phyloP scores from a whole-genome alignment of 352 stramenopile species.

The Phytophthora chlamydospora region DNA sequence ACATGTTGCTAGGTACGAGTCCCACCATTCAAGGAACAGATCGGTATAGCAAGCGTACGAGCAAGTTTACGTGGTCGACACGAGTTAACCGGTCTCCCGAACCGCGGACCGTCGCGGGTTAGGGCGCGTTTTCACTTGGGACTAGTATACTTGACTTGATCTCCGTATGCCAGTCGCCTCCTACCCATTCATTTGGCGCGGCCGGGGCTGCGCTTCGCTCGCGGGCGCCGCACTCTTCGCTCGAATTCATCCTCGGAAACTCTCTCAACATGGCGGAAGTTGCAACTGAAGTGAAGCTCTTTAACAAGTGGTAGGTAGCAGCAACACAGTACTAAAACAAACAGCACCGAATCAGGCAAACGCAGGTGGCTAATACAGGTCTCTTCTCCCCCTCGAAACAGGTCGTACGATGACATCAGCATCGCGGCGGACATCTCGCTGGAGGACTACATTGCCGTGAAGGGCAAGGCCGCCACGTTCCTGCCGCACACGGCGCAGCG shows the following conservation, averaged over 20 bases:
- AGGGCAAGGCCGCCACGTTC: conserved; percentile 98
- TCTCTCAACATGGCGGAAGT: conserved; percentile 92
- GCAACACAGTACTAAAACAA: background rate
- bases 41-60: conserved; percentile 3
- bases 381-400: conserved; percentile 35
- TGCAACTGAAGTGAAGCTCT: conserved; percentile 94
- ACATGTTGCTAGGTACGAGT: no score
- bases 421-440: conserved; percentile 97
- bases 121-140: conserved; percentile 30
- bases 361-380: conserved; percentile 27
- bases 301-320: conserved; percentile 93
- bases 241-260: conserved; percentile 87
- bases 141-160: conserved; percentile 67
- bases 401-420: conserved; percentile 99
- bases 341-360: conserved; percentile 5
- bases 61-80: conserved; percentile 17
- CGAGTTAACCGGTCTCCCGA: conserved; percentile 25
- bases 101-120: conserved; percentile 27
- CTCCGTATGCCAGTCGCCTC: conserved; percentile 64
- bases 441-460: conserved; percentile 99
- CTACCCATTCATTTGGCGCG: conserved; percentile 85
- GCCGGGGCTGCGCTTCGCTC: conserved; percentile 11
- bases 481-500: conserved; percentile 99
- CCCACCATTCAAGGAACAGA: no score
- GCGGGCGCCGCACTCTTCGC: conserved; percentile 18